Percentiles rank a stretch among this genome's conserved stretches.
Conservation (phyloP, 2,329 filamentous ascomycete species). For the Rachicladosporium sp. region DNA sequence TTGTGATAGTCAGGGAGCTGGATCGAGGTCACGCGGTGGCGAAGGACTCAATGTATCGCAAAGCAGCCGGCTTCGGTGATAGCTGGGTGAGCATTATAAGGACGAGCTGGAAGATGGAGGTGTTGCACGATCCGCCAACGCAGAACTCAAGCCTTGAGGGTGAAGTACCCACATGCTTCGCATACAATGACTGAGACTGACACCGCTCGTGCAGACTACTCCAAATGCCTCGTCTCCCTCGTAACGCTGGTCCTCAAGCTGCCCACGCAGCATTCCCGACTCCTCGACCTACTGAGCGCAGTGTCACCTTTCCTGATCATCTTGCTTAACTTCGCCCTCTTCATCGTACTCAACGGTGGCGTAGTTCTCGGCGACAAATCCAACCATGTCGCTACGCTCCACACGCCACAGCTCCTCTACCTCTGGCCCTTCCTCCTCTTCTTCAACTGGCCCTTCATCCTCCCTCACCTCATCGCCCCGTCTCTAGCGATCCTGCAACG, state of each 20-base stretch:
- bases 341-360: constrained; percentile 77
- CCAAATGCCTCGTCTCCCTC: constrained; percentile 49
- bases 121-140: constrained; percentile 40
- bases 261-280: constrained; percentile 17
- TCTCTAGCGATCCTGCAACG: constrained; percentile 16
- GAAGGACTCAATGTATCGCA: constrained; percentile 19
- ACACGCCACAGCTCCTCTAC: constrained; percentile 87
- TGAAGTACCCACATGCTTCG: constrained; percentile 14
- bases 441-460: constrained; percentile 71
- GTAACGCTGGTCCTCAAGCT: constrained; percentile 42
- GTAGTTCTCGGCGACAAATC: constrained; percentile 93
- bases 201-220: constrained; percentile 27
- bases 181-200: neutral
- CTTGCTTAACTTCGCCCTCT: constrained; percentile 55
- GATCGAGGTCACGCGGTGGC: constrained; percentile 39
- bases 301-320: constrained; percentile 45
- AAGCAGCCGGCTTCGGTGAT: constrained; percentile 20
- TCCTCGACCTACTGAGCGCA: constrained; percentile 10
- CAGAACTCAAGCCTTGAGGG: constrained; percentile 38
- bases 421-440: constrained; percentile 84
- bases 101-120: constrained; percentile 27
- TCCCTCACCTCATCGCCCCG: constrained; percentile 39
- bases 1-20: constrained; percentile 35
- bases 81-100: constrained; percentile 15
- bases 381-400: constrained; percentile 81